A percentile compares a stretch with the other conserved stretches of the same genome.
phyloP scores from a whole-genome alignment of 805 yeast species.

The Candida pseudoglaebosa region DNA sequence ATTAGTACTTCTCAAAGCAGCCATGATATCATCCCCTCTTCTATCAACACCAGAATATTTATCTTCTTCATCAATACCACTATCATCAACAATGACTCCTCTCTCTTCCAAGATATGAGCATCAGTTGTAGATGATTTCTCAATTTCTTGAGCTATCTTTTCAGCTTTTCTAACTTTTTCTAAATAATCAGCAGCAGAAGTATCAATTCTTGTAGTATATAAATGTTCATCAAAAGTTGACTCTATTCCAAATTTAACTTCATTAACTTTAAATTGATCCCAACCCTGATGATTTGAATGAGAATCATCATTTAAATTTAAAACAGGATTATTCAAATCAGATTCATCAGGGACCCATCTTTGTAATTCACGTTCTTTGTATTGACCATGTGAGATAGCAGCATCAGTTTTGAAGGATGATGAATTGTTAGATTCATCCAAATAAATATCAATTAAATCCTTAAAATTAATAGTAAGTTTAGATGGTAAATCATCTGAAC shows the following conservation, averaged over 20 bases:
- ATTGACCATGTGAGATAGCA: conserved; percentile 61
- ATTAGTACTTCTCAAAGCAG: conserved; percentile 36
- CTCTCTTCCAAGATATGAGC: conserved; percentile 90
- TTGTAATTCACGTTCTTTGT: conserved; percentile 70
- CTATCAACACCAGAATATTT: conserved; percentile 90
- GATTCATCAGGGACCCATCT: conserved; percentile 75
- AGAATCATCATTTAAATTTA: conserved; percentile 35
- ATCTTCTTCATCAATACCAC: conserved; percentile 93
- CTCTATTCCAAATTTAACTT: conserved; percentile 81
- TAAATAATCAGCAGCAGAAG: conserved; percentile 66
- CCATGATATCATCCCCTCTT: conserved; percentile 48
- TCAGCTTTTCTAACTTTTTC: conserved; percentile 69
- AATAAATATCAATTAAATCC: conserved; percentile 49
- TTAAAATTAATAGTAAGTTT: conserved; percentile 44
- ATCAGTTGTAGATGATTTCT: conserved; percentile 62
- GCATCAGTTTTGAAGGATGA: conserved; percentile 71
- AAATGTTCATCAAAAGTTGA: conserved; percentile 80
- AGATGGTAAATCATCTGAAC: conserved; percentile 38
- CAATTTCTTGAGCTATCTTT: conserved; percentile 78
- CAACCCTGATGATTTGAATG: conserved; percentile 40
- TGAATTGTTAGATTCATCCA: conserved; percentile 31
- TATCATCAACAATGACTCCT: conserved; percentile 70
- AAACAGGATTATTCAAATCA: conserved; percentile 13
- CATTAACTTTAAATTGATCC: conserved; percentile 96
- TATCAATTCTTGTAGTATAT: conserved; percentile 77